Evolutionary conservation across 768 basidiomycete species (phyloP).

Genomic region (Lactarius tabidus): DNA sequence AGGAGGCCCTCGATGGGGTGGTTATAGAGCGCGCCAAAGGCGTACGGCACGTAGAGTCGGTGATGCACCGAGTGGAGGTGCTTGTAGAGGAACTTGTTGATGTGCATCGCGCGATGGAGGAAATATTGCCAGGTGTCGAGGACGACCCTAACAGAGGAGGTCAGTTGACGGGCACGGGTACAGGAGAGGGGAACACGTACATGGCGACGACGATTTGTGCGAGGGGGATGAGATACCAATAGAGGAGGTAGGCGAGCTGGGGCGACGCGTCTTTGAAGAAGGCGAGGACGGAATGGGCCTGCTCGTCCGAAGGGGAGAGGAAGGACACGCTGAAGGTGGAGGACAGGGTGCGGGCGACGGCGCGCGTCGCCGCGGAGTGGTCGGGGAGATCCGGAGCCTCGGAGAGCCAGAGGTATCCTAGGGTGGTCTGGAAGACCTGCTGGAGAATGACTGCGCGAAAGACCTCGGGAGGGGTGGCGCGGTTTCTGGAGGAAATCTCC

Average conservation of each 20-base stretch:
- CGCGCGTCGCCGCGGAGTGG: conserved; percentile 30
- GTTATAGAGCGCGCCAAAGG: conserved; percentile 96
- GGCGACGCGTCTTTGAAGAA: conserved; percentile 38
- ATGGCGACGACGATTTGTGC: conserved; percentile 73
- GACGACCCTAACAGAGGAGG: conserved; percentile 56
- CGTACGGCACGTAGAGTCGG: conserved; percentile 93
- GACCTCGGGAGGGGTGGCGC: conserved; percentile 67
- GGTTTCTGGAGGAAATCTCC: conserved; percentile 73
- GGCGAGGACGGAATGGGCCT: conserved; percentile 33
- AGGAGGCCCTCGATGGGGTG: conserved; percentile 94
- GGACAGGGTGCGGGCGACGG: neutral
- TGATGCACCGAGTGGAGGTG: conserved; percentile 94
- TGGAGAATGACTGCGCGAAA: conserved; percentile 80
- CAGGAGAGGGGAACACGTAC: conserved; percentile 46
- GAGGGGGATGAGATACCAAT: conserved; percentile 91
- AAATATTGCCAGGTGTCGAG: conserved; percentile 99
- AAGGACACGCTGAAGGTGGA: neutral
- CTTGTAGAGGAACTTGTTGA: conserved; percentile 86
- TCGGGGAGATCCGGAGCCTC: conserved; percentile 31
- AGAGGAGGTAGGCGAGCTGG: conserved; percentile 54
- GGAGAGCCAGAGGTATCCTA: conserved; percentile 68
- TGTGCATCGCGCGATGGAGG: conserved; percentile 87
- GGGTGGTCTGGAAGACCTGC: conserved; percentile 74
- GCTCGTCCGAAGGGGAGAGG: neutral
- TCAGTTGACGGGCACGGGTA: neutral